Base-by-base conservation (phyloP, 805 yeast genomes). In the Ogataea kodamae region DNA sequence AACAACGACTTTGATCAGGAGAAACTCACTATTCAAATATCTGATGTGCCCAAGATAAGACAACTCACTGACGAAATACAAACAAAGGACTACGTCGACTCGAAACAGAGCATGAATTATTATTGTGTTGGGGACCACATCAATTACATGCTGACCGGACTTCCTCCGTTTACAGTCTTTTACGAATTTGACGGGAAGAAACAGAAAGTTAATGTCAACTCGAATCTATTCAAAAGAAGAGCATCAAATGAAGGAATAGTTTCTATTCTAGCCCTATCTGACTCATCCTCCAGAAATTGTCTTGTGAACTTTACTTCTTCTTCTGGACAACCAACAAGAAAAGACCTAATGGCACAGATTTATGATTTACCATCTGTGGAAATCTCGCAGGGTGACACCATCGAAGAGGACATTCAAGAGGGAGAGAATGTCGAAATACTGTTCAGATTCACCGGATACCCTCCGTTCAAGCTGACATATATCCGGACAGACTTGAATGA, bases 51-150 rank as follows among this genome's bases (percentile, higher is more conserved):
- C 6, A 71, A 75, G 42, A 78, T 89, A 6, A 61, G 60, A 32
- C 62, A 59, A 24, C 23, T 59, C n/a, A 30, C 49, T 11, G 64
- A 37, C 57, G 69, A 54, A 60, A 28, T 49, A 2, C 58, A 54
- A n/a, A 41, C 42, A 25, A 48, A 39, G 9, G 24, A 28, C 13
- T 25, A 35, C 15, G 28, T 25, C 24, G 23, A 32, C 31, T 5
- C 9, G 9, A 14, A 33, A 4, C 40, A 27, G 3, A 18, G 21
- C 21, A 18, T 18, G 9, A 46, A 41, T 22, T 73, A 81, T 49
- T 81, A 78, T 51, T 92, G 99, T 70, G 95, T 90, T 17, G 99
- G 98, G 8, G 97, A 90, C 42, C 81, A 83, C 40, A 74, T 92
- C 16, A 69, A 81, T 1, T 85, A 85, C 53, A 73, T 80, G 42